Evolutionary conservation across 2,329 filamentous ascomycete species (phyloP).

Genomic region (Shiraia bambusicola): DNA sequence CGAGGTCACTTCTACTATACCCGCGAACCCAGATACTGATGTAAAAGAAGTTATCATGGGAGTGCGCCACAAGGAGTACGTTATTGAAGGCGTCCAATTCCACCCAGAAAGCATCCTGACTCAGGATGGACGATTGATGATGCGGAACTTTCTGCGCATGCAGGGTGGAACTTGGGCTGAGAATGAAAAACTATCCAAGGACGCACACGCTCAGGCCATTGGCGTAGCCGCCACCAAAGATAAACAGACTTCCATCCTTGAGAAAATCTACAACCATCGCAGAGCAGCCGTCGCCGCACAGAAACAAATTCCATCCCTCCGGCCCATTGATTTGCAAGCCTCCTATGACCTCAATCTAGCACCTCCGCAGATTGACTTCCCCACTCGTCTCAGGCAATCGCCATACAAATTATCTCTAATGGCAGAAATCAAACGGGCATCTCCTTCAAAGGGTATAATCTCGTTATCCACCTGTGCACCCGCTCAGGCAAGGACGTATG

Average conservation of each 20-base stretch:
- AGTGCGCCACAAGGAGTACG: slow-evolving; percentile 85
- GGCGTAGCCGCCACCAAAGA: slow-evolving; percentile 36
- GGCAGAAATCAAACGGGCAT: slow-evolving; percentile 96
- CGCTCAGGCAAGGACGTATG: slow-evolving; percentile 86
- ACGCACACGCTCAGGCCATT: slow-evolving; percentile 38
- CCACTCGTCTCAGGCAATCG: slow-evolving; percentile 75
- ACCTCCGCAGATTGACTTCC: slow-evolving; percentile 79
- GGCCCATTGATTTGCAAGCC: slow-evolving; percentile 79
- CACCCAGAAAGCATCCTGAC: slow-evolving; percentile 97
- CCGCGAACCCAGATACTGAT: slow-evolving; percentile 67
- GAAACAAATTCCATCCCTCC: slow-evolving; percentile 80
- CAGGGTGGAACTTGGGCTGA: slow-evolving; percentile 90
- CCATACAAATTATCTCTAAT: slow-evolving; percentile 89
- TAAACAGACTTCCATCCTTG: slow-evolving; percentile 82
- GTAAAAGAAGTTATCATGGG: slow-evolving; percentile 92
- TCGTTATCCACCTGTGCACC: slow-evolving; percentile 85
- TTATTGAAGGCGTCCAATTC: slow-evolving; percentile 96
- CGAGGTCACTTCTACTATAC: slow-evolving; percentile 87
- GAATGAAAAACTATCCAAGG: slow-evolving; percentile 60
- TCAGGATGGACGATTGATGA: slow-evolving; percentile 81
- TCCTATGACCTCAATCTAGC: slow-evolving; percentile 82
- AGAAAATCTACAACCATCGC: slow-evolving; percentile 85
- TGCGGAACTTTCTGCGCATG: slow-evolving; percentile 87
- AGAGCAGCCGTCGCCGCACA: slow-evolving; percentile 75
- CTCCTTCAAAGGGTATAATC: slow-evolving; percentile 94